Base-by-base conservation (phyloP, 345 rosid species). In the Moringa oleifera region DNA sequence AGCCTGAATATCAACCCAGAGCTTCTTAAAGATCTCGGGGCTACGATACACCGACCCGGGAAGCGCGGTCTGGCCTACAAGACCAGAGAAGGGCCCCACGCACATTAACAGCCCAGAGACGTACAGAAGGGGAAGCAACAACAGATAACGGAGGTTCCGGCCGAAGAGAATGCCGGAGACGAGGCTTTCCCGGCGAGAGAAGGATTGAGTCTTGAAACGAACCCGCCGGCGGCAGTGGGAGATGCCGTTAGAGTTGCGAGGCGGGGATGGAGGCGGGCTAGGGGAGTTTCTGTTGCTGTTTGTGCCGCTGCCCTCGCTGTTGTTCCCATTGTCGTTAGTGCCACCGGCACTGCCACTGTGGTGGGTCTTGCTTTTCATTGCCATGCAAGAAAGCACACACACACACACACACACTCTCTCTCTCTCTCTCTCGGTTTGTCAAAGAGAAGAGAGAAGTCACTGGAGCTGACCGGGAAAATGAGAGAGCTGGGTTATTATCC, bases 11-110 rank as follows among this genome's bases (percentile, higher is more conserved):
- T 88, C 83, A 68, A 77, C 76, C 91, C 89, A 83, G 23, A 93
- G 84, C 73, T 79, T 79, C 51, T 55, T 61, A 70, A 90, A 88
- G 77, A 86, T 71, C 73, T 81, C 74, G 58, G 83, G 87, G 79
- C 96, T 93, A 53, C 93, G 83, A 50, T 93, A 93, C 50, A 85
- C 90, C 36, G 91, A 83, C 23, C 91, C 94, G 58, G 97, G 94
- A 65, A 68, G 53, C 51, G 75, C 50, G 54, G 77, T 54, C 64
- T 67, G 80, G 49, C 82, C 82, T 51, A 83, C 65, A 18, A 85
- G 76, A 18, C 81, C 79, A 11, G 96, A 81, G 74, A 89, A 79
- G 31, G 93, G 97, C 36, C 94, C 91, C 58, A 88, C 85, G 55
- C 94, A 93, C 87, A 88, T 74, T 69, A 90, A 68, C 73, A 93